Base-by-base conservation (phyloP, 2,329 filamentous ascomycete species). In the Ascocoryne sarcoides region DNA sequence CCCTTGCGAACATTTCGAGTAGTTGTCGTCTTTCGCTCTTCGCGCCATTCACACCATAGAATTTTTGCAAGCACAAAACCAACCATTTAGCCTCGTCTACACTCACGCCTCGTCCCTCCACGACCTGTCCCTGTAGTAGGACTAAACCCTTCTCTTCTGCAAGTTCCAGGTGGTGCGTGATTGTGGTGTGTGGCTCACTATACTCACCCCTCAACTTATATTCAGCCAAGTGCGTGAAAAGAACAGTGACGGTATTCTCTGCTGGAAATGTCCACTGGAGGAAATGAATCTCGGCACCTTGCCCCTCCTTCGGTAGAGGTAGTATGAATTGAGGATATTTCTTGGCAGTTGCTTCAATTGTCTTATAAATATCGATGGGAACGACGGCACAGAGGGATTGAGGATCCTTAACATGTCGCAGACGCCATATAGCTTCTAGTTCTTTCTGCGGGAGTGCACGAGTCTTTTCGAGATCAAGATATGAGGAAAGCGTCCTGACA, bases 181-280 rank as follows among this genome's bases (percentile, higher is more conserved):
- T 70, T 2, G 87, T 95, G 0, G 92, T 98, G 59, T 98, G 92
- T 34, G 92, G 89, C 62, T 83, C 78, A 32, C 87, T 87, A 58
- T 79, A 98, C 62, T 95, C 85, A 37, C 89, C 89, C 37, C 90
- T 75, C 43, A 86, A 66, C 70, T 96, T 95, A 68, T 84, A 98
- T 60, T 95, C 87, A 12, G 86, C 90, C 21, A 98, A 72, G 57
- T 92, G 84, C 1, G 92, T 98, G 66, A 98, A 96, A 23, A 98
- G 78, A 4, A 96, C 81, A 0, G 83, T 86, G 44, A 75, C 76
- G 3, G 79, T 82, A 45, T 72, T 21, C 66, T 70, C 68, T 0
- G 79, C 72, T 45, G 94, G 89, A 63, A 95, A 95, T 0, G 84
- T 84, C 87, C 93, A 98, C 64, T 98, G 90, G 47, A 98, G 65